phyloP scores from a whole-genome alignment of 371 early-diverging fungal species.

The Saksenaea vasiformis region DNA sequence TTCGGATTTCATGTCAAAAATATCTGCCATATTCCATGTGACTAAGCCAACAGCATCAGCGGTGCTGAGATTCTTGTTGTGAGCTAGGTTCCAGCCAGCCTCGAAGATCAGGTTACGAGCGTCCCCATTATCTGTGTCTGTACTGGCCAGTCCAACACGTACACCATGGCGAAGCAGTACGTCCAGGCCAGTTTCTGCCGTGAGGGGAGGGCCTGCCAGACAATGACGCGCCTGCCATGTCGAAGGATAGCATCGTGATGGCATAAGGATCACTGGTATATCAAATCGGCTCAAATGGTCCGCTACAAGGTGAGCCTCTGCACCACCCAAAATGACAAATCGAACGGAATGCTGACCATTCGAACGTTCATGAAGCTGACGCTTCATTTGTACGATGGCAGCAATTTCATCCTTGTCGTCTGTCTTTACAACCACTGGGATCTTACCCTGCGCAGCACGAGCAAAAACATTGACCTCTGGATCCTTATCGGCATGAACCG shows the following conservation, averaged over 20 bases:
- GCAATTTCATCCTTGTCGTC: slow-evolving; percentile 75
- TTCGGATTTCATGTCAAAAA: slow-evolving; percentile 46
- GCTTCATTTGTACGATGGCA: slow-evolving; percentile 60
- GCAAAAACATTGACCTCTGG: slow-evolving; percentile 34
- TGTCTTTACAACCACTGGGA: slow-evolving; percentile 67
- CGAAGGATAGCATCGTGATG: slow-evolving; percentile 68
- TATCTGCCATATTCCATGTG: slow-evolving; percentile 76
- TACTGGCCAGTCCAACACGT: slow-evolving; percentile 59
- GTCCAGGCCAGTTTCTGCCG: slow-evolving; percentile 55
- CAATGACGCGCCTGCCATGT: slow-evolving; percentile 70
- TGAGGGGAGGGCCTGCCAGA: slow-evolving; percentile 58
- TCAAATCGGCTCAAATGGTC: slow-evolving; percentile 52
- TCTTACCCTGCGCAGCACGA: slow-evolving; percentile 59
- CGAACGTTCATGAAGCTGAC: slow-evolving; percentile 21
- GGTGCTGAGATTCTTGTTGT: slow-evolving; percentile 34
- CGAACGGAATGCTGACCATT: slow-evolving; percentile 22
- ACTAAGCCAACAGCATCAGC: slow-evolving; percentile 72
- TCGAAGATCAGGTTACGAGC: slow-evolving; percentile 76
- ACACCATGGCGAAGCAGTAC: slow-evolving; percentile 63
- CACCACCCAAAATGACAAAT: slow-evolving; percentile 64
- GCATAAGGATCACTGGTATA: slow-evolving; percentile 67
- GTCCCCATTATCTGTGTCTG: slow-evolving; percentile 59
- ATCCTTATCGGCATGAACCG: slow-evolving; percentile 28
- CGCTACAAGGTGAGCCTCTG: slow-evolving; percentile 75
- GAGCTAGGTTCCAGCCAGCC: slow-evolving; percentile 60